A percentile compares a stretch with the other conserved stretches of the same genome.
These are phyloP conservation scores for Epichloe coenophiala DNA, from an alignment of 2,329 filamentous ascomycete species.

Conservation along the genomic window DNA sequence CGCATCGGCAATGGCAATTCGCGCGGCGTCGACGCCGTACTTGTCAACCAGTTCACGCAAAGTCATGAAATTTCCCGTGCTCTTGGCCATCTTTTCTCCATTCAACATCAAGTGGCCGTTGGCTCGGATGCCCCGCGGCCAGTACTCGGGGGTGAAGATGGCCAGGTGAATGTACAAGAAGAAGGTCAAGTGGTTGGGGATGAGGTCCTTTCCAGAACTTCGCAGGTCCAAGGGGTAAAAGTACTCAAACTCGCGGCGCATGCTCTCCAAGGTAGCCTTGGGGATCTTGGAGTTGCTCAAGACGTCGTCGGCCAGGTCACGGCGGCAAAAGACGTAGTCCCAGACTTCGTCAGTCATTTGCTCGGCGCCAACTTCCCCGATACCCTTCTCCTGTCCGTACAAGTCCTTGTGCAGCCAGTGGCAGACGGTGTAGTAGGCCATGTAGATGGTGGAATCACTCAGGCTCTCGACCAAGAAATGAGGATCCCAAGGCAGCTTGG, in stretches of 20 bases:
- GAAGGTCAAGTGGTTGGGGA: slow-evolving; percentile 90
- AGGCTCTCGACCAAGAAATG: slow-evolving; percentile 85
- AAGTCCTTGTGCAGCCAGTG: slow-evolving; percentile 69
- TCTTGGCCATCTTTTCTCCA: slow-evolving; percentile 98
- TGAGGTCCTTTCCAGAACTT: slow-evolving; percentile 82
- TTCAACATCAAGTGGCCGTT: slow-evolving; percentile 94
- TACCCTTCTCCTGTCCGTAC: slow-evolving; percentile 62
- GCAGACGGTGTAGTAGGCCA: slow-evolving; percentile 61
- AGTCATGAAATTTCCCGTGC: slow-evolving; percentile 93
- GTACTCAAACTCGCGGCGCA: slow-evolving; percentile 91
- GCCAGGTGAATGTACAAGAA: slow-evolving; percentile 89
- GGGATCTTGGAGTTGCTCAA: slow-evolving; percentile 55
- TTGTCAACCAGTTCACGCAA: slow-evolving; percentile 75
- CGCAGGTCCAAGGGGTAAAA: slow-evolving; percentile 89
- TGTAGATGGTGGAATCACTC: slow-evolving; percentile 87
- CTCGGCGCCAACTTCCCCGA: slow-evolving; percentile 57
- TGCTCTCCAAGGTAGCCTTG: slow-evolving; percentile 57
- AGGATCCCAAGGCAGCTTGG: slow-evolving; percentile 87
- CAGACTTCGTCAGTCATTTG: slow-evolving; percentile 93
- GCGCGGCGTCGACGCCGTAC: slow-evolving; percentile 85
- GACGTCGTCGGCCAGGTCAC: slow-evolving; percentile 53
- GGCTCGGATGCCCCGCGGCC: slow-evolving; percentile 72
- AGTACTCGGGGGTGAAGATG: slow-evolving; percentile 76
- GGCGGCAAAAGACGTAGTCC: slow-evolving; percentile 85
- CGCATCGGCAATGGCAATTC: slow-evolving; percentile 85